Base-by-base conservation (phyloP, 2,329 filamentous ascomycete species). In the Fusarium xyrophilum region DNA sequence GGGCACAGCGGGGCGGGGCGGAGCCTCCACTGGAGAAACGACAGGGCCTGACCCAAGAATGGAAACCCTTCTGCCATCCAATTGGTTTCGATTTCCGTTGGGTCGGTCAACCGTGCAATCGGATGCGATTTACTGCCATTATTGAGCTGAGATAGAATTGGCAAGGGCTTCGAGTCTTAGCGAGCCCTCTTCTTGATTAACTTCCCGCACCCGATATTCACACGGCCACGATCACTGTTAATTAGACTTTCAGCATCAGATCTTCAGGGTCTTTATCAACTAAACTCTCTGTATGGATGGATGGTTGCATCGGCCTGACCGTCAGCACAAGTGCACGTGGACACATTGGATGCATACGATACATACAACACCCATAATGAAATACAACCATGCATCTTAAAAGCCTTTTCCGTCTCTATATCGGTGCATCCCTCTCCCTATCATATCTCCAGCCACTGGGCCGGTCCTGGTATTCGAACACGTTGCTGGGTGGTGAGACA, bases 271-370 rank as follows among this genome's bases (percentile, higher is more conserved):
- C 51, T 46, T 32, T 21, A 21, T 25, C 36, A 53, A 25, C 27
- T 33, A 46, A 46, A 46, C 28, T 38, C 33, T 46, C 40, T 23
- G 21, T 40, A 50, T 62, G 21, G 50, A 50, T 62, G 60, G 61
- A 66, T 68, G 56, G 66, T 69, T 69, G 66, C 66, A 69, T 67
- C 62, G 56, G 62, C 42, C 42, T 54, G 36, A 33, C 65, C 65
- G 56, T 67, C 44, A 67, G 52, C 36, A 53, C 40, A 54, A 35
- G 30, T 40, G 27, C 23, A 39, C 25, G 15, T 10, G 44, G 14
- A 28, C 39, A 44, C 32, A 62, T 30, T 6, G 28, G 12, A 30
- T 46, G 30, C 12, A 36, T 62, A 46, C 25, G 55, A 36, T 62
- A 46, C 32, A 40, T 28, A 27, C 39, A 27, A 27, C 27, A 42